Conservation (phyloP, 2,329 filamentous ascomycete genomes). For the Colletotrichum orbiculare region DNA sequence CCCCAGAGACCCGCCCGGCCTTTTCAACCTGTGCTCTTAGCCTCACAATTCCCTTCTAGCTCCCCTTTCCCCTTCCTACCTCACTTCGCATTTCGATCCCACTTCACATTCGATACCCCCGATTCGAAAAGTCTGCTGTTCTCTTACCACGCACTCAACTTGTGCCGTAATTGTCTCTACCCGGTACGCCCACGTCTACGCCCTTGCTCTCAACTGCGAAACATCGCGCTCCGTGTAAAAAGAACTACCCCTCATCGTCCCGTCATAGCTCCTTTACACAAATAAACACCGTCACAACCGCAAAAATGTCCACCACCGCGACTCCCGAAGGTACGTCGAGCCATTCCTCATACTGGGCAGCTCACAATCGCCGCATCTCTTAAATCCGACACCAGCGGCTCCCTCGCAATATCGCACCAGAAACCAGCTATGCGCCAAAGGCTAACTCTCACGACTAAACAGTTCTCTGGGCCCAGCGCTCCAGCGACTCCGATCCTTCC, state of each 20-base stretch:
- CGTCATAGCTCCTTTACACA: slow-evolving; percentile 34
- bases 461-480: slow-evolving; percentile 99
- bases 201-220: too few relatives aligned
- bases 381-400: not conserved
- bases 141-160: too few relatives aligned
- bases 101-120: too few relatives aligned
- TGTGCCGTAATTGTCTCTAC: too few relatives aligned
- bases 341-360: not conserved
- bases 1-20: slow-evolving; percentile 29
- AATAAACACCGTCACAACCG: slow-evolving; percentile 22
- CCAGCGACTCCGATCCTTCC: slow-evolving; percentile 78
- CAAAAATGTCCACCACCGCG: slow-evolving; percentile 44
- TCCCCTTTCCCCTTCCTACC: slow-evolving; percentile 12
- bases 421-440: not conserved
- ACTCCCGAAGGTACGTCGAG: slow-evolving; percentile 54
- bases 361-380: slow-evolving; percentile 8
- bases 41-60: slow-evolving; percentile 33
- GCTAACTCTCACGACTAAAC: slow-evolving; percentile 30
- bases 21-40: slow-evolving; percentile 26
- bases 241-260: slow-evolving; percentile 33
- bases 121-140: too few relatives aligned
- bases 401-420: not conserved
- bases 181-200: too few relatives aligned
- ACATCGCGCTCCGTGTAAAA: not conserved
- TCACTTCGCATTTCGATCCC: slow-evolving; percentile 1